A percentile compares a stretch with the other conserved stretches of the same genome.
These are phyloP conservation scores for Rosa hybrid DNA, from an alignment of 331 rosid species.

Conservation along the genomic window DNA sequence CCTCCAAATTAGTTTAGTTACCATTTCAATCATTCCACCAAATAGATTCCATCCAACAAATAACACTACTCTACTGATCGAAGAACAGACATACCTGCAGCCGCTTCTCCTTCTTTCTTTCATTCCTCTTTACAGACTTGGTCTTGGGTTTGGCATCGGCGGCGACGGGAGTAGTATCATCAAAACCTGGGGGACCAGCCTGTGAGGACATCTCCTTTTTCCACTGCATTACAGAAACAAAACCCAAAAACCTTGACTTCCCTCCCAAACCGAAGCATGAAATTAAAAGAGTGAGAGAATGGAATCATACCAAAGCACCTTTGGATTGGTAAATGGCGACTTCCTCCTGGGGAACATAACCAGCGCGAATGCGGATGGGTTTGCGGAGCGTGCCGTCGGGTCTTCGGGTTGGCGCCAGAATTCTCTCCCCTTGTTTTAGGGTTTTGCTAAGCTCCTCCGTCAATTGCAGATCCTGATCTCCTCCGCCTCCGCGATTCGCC, in stretches of 20 bases:
- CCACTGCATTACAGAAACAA: slow-evolving; percentile 49
- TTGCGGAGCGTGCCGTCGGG: slow-evolving; percentile 94
- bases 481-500: not conserved
- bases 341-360: slow-evolving; percentile 87
- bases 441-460: slow-evolving; percentile 48
- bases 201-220: slow-evolving; percentile 76
- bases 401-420: slow-evolving; percentile 73
- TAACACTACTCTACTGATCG: not conserved
- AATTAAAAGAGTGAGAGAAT: not conserved
- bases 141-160: slow-evolving; percentile 67
- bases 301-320: slow-evolving; percentile 57
- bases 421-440: slow-evolving; percentile 87
- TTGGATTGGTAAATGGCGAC: slow-evolving; percentile 85
- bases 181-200: slow-evolving; percentile 82
- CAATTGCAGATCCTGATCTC: slow-evolving; percentile 25
- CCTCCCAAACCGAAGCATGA: not conserved
- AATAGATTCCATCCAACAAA: not conserved
- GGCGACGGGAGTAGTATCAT: slow-evolving; percentile 28
- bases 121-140: slow-evolving; percentile 83
- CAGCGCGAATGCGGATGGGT: slow-evolving; percentile 79
- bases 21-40: not conserved
- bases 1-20: too few species aligned
- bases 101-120: slow-evolving; percentile 91
- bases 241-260: not conserved
- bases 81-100: slow-evolving; percentile 52